phyloP scores from a whole-genome alignment of 2,329 filamentous ascomycete species.

The Cadophora sp. region DNA sequence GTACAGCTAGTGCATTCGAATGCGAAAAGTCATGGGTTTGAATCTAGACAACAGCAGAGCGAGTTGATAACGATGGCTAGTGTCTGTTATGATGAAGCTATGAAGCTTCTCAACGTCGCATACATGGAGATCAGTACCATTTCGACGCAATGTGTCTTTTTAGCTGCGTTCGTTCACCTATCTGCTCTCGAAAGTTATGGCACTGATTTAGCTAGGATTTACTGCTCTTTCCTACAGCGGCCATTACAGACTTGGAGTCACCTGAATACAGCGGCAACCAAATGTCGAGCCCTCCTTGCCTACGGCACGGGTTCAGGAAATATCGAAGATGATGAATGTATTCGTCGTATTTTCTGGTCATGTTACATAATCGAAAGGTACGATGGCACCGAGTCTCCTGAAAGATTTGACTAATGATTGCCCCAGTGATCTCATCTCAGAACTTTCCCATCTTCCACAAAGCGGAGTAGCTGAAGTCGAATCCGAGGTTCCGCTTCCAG shows the following conservation, averaged over 20 bases:
- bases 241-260: conserved; percentile 61
- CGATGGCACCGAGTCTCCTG: neutral
- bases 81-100: conserved; percentile 44
- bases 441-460: conserved; percentile 56
- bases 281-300: conserved; percentile 56
- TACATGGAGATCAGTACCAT: conserved; percentile 54
- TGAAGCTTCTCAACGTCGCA: conserved; percentile 54
- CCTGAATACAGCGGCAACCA: conserved; percentile 55
- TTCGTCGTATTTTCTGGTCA: conserved; percentile 60
- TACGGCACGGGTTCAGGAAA: conserved; percentile 48
- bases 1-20: conserved; percentile 25
- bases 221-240: conserved; percentile 56
- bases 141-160: conserved; percentile 57
- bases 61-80: conserved; percentile 35
- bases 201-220: conserved; percentile 46
- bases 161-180: conserved; percentile 50
- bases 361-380: conserved; percentile 61
- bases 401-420: neutral
- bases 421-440: conserved; percentile 57
- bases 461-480: conserved; percentile 59
- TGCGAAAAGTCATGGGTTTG: conserved; percentile 24
- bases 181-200: neutral
- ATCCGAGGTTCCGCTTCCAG: conserved; percentile 55
- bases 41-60: conserved; percentile 30
- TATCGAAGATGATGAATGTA: conserved; percentile 53